Percentiles rank a stretch among this genome's conserved stretches.
phyloP scores from a whole-genome alignment of 202 grass and related monocot species.

The Dendrocalamus latiflorus region DNA sequence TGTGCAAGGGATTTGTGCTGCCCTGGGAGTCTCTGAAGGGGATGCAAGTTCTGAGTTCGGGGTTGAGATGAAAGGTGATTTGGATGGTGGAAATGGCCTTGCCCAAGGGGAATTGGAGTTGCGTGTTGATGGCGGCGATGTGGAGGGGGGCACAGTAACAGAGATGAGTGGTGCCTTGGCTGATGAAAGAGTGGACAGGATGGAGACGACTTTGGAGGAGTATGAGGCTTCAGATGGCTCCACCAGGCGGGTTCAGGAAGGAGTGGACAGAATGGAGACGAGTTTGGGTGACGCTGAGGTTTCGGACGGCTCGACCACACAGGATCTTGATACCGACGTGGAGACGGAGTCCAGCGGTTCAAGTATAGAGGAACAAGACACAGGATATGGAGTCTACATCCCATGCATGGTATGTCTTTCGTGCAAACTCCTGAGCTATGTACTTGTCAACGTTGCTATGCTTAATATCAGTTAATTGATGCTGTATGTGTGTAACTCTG shows the following conservation, averaged over 20 bases:
- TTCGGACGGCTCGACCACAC: constrained; percentile 56
- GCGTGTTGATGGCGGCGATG: constrained; percentile 13
- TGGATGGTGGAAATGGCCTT: constrained; percentile 14
- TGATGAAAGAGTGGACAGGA: constrained; percentile 3
- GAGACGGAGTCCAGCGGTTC: constrained; percentile 64
- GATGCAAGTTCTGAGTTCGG: not conserved
- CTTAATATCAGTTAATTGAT: not conserved
- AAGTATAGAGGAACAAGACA: constrained; percentile 52
- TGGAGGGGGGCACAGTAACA: not conserved
- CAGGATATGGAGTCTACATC: constrained; percentile 33
- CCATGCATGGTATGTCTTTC: constrained; percentile 48
- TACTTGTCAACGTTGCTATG: not conserved
- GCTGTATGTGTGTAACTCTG: not conserved
- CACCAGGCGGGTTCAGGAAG: constrained; percentile 1
- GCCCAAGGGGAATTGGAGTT: constrained; percentile 3
- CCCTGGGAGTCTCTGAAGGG: not conserved
- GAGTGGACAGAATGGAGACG: constrained; percentile 39
- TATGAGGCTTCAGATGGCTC: constrained; percentile 10
- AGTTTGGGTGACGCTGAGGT: constrained; percentile 49
- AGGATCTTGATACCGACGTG: constrained; percentile 50
- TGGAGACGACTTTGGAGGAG: constrained; percentile 2
- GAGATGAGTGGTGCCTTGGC: constrained; percentile 15
- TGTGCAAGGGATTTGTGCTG: not conserved
- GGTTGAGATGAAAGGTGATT: not conserved
- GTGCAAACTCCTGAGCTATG: constrained; percentile 6